Conservation (phyloP, 352 stramenopile species). For the Phytophthora agathidicida region DNA sequence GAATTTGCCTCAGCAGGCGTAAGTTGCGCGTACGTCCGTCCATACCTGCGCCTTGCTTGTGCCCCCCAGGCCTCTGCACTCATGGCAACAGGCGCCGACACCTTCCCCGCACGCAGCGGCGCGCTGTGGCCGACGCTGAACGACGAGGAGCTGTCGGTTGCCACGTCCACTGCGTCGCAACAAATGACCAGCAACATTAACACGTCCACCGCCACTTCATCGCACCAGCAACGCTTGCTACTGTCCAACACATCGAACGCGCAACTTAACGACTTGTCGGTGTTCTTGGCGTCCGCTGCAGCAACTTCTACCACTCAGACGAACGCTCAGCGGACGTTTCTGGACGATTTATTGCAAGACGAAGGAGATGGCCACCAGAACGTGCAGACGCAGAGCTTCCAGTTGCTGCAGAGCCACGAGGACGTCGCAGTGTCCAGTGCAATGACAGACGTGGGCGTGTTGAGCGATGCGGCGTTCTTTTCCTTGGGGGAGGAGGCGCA, state of each 20-base stretch:
- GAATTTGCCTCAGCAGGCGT: conserved; percentile 11
- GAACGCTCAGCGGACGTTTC: conserved; percentile 30
- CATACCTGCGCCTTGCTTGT: neutral
- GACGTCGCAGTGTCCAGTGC: conserved; percentile 8
- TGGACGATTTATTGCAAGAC: conserved; percentile 54
- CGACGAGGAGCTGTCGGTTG: conserved; percentile 12
- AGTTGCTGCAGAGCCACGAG: conserved; percentile 16
- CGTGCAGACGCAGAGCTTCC: conserved; percentile 6
- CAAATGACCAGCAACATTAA: no score
- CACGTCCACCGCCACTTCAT: conserved; percentile 1
- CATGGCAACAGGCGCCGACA: conserved; percentile 19
- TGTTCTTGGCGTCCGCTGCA: conserved; percentile 29
- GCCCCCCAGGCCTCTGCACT: neutral
- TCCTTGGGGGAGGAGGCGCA: conserved; percentile 15
- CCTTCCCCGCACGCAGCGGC: conserved; percentile 10
- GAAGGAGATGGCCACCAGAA: conserved; percentile 24
- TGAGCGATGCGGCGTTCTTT: conserved; percentile 27
- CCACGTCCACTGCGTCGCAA: no score
- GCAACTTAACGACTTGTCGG: conserved; percentile 37
- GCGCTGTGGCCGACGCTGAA: conserved; percentile 21
- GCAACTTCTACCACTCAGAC: neutral
- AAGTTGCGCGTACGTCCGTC: conserved; percentile 1
- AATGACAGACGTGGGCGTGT: conserved; percentile 13
- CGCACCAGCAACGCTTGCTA: conserved; percentile 6
- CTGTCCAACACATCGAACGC: conserved; percentile 5